Base-by-base conservation (phyloP, 305 asterid genomes). In the Fraxinus platypoda region DNA sequence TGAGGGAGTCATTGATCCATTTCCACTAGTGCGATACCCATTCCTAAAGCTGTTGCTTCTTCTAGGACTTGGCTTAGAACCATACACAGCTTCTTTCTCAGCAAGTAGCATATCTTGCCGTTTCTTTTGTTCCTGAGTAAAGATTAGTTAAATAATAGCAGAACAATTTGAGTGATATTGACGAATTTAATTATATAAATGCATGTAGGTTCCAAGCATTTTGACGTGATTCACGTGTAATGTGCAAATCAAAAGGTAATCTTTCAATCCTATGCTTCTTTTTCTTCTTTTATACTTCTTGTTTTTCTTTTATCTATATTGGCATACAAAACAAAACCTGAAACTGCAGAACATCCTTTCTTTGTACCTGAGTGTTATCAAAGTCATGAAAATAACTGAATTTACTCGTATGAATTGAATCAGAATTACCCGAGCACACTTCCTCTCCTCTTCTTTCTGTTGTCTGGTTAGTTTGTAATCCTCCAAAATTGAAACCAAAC, bases 61-160 rank as follows among this genome's bases (percentile, higher is more conserved):
- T 90, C 94, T 89, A 0, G 99, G 99, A 81, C 95, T 94, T 43
- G 98, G 99, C 84, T 91, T 95, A 23, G 99, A 94, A 79, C 99
- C 99, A 70, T 89, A 92, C 11, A 86, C 88, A 54, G 94, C 82
- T 88, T 95, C 99, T 87, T 93, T 94, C 92, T 94, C 98, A 13
- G 96, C 83, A 33, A 93, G 93, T 28, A 94, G 88, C 90, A 94
- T 83, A 81, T 94, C 97, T 75, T 91, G 95, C 37, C 91, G 90
- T 86, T 95, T 95, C 94, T 94, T 95, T 78, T 94, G 94, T 80
- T 93, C 99, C 99, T 95, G 85, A 49, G 52, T 62, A 81, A 37
- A 75, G n/a, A 54, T 54, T 2, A 54, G 64, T 54, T 19, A 17
- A 30, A 77, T 57, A 84, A 84, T 9, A 41, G 79, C 79, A 78